phyloP scores from a whole-genome alignment of 2,329 filamentous ascomycete species.

The Beauveria australis region DNA sequence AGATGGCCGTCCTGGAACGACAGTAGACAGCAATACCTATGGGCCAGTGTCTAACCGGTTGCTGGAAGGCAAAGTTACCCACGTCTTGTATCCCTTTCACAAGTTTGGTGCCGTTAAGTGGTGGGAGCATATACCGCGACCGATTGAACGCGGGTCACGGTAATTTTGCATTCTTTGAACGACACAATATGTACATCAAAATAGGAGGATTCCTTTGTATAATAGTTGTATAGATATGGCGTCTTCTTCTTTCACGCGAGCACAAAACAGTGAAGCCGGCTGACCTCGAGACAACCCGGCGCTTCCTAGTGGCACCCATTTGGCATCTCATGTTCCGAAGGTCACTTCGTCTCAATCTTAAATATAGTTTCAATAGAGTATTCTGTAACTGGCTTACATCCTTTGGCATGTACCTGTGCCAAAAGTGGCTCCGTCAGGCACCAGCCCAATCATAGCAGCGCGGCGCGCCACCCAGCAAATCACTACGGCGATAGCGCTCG shows the following conservation, averaged over 20 bases:
- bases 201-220: background rate
- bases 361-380: background rate
- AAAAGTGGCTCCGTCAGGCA: constrained; percentile 12
- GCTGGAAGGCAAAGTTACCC: constrained; percentile 65
- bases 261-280: background rate
- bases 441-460: constrained; percentile 10
- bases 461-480: constrained; percentile 1
- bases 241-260: background rate
- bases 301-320: no score
- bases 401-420: background rate
- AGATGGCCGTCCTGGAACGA: constrained; percentile 64
- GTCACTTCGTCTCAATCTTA: background rate
- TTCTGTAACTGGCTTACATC: background rate
- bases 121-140: constrained; percentile 38
- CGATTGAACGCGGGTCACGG: background rate
- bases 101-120: constrained; percentile 50
- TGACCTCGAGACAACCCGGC: no score
- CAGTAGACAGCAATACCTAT: constrained; percentile 80
- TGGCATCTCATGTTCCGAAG: no score
- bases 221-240: background rate
- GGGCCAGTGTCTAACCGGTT: constrained; percentile 72
- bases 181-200: background rate
- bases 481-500: constrained; percentile 11
- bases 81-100: constrained; percentile 61
- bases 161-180: background rate